A percentile compares a stretch with the other conserved stretches of the same genome.
These are phyloP conservation scores for Aspergillus japonicus DNA, from an alignment of 2,329 filamentous ascomycete genomes.

Conservation along the genomic window DNA sequence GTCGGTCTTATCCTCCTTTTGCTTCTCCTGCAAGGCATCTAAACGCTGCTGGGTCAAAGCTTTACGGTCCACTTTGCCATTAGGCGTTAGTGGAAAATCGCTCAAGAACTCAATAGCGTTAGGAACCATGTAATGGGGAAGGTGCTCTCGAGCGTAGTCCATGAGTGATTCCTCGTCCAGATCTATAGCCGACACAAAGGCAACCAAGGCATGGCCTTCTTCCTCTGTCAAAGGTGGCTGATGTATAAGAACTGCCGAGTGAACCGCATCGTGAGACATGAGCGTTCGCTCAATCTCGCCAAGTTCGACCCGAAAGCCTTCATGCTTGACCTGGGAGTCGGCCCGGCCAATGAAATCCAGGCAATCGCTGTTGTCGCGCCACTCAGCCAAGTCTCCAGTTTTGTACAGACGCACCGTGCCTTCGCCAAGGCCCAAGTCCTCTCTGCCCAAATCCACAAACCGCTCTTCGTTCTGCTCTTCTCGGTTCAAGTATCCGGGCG, in stretches of 20 bases:
- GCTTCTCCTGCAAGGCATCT: background rate
- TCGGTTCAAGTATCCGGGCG: conserved; percentile 65
- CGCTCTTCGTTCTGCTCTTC: conserved; percentile 63
- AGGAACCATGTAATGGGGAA: conserved; percentile 71
- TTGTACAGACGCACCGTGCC: conserved; percentile 55
- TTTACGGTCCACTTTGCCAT: conserved; percentile 60
- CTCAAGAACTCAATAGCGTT: conserved; percentile 61
- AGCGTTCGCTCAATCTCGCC: conserved; percentile 80
- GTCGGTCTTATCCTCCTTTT: background rate
- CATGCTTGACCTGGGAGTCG: conserved; percentile 84
- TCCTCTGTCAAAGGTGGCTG: background rate
- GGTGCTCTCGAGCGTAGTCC: conserved; percentile 63
- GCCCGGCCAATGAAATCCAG: conserved; percentile 70
- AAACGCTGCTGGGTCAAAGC: conserved; percentile 15
- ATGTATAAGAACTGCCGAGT: conserved; percentile 1
- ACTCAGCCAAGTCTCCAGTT: conserved; percentile 63
- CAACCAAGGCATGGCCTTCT: background rate
- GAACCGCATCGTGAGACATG: background rate
- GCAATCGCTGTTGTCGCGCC: conserved; percentile 76
- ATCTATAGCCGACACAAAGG: background rate
- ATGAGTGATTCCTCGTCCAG: conserved; percentile 48
- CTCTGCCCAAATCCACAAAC: conserved; percentile 52
- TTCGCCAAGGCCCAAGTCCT: background rate
- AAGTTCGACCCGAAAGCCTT: conserved; percentile 85
- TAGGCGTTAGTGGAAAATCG: conserved; percentile 67